Conservation (phyloP, 306 rosid genomes). For the Ochetophila trinervis region DNA sequence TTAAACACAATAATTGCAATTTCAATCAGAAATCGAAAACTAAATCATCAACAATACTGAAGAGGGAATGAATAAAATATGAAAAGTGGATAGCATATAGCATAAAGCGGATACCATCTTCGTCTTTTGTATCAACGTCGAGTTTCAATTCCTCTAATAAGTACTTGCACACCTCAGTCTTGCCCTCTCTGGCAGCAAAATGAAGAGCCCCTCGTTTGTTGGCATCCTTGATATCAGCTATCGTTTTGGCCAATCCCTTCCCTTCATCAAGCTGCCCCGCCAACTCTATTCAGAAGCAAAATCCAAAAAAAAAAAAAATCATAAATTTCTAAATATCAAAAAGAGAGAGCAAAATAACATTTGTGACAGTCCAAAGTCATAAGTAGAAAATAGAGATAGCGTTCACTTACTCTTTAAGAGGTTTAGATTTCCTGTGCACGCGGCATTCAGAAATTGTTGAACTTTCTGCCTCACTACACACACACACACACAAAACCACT, state of each 20-base stretch:
- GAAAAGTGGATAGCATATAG: neutral
- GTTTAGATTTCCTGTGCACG: slow-evolving; percentile 71
- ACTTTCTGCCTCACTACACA: slow-evolving; percentile 80
- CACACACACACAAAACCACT: neutral
- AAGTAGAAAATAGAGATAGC: neutral
- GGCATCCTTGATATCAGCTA: slow-evolving; percentile 80
- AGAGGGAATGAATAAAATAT: neutral
- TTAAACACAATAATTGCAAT: neutral
- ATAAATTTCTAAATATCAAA: neutral
- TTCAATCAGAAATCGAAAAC: neutral
- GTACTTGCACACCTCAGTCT: slow-evolving; percentile 70
- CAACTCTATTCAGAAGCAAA: slow-evolving; percentile 41
- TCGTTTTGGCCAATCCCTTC: slow-evolving; percentile 56
- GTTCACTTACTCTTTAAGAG: slow-evolving; percentile 64
- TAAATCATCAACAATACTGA: neutral
- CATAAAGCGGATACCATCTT: slow-evolving; percentile 52
- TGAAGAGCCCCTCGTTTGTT: slow-evolving; percentile 93
- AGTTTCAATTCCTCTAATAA: slow-evolving; percentile 77
- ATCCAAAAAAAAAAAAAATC: slow-evolving; percentile 4
- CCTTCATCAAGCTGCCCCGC: slow-evolving; percentile 74
- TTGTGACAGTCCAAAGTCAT: neutral
- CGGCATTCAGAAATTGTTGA: slow-evolving; percentile 76
- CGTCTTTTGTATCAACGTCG: slow-evolving; percentile 69
- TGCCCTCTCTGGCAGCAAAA: slow-evolving; percentile 85
- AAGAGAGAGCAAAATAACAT: neutral